phyloP scores from a whole-genome alignment of 2,329 filamentous ascomycete species.

The Allantophomopsis cytisporea region DNA sequence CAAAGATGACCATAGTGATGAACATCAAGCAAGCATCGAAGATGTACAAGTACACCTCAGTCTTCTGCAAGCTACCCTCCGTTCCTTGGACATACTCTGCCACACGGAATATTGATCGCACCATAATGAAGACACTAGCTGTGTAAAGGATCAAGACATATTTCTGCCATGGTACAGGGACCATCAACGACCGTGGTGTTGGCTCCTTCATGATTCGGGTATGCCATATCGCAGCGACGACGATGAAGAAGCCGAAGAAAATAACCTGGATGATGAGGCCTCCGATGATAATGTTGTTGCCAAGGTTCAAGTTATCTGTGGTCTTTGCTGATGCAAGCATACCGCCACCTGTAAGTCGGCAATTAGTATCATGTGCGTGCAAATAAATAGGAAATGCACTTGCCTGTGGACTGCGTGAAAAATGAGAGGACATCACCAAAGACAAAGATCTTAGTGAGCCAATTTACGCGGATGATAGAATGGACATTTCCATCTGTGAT shows the following conservation, averaged over 20 bases:
- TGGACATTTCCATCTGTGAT: constrained; percentile 17
- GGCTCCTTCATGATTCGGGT: constrained; percentile 3
- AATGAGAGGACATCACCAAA: constrained; percentile 25
- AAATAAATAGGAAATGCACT: neutral
- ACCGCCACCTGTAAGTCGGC: constrained; percentile 1
- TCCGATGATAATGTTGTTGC: constrained; percentile 27
- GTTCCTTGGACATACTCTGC: constrained; percentile 31
- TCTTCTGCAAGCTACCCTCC: constrained; percentile 25
- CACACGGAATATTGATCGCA: constrained; percentile 32
- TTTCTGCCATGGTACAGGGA: constrained; percentile 11
- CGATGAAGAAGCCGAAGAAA: constrained; percentile 36
- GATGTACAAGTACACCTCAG: constrained; percentile 30
- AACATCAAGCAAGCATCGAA: constrained; percentile 32
- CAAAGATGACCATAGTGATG: constrained; percentile 21
- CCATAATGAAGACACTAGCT: constrained; percentile 28
- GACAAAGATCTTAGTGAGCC: constrained; percentile 26
- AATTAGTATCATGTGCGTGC: neutral
- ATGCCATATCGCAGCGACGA: constrained; percentile 8
- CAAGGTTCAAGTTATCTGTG: constrained; percentile 11
- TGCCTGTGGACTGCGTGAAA: constrained; percentile 17
- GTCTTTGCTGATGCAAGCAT: constrained; percentile 16
- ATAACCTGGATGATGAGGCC: constrained; percentile 35
- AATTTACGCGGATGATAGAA: constrained; percentile 16
- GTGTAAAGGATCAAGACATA: constrained; percentile 26
- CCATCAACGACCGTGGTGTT: constrained; percentile 1